Evolutionary conservation across 208 protist genomes (phyloP).

Genomic region (Leptomonas pyrrhocoris): DNA sequence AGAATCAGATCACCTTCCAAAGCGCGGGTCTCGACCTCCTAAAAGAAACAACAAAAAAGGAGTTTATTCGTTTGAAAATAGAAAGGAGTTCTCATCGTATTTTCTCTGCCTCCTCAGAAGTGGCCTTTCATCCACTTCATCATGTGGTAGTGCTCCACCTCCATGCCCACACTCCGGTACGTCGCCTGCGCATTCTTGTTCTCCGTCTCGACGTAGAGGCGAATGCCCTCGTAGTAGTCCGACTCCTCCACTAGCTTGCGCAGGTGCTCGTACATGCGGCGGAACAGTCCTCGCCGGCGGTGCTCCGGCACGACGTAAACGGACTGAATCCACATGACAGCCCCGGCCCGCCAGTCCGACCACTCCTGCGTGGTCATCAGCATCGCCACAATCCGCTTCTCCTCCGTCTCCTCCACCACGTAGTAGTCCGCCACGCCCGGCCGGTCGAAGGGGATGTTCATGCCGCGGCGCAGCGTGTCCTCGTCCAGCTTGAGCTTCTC

Average conservation of each 20-base stretch:
- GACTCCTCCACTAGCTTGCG: slow-evolving; percentile 49
- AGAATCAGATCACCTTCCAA: no score
- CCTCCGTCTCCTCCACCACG: slow-evolving; percentile 47
- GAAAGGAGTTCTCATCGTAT: no score
- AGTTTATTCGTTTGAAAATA: not conserved
- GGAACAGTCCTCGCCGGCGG: slow-evolving; percentile 53
- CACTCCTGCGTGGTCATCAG: slow-evolving; percentile 76
- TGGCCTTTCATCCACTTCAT: slow-evolving; percentile 75
- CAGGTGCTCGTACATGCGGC: slow-evolving; percentile 47
- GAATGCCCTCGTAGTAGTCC: slow-evolving; percentile 51
- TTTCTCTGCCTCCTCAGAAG: slow-evolving; percentile 21
- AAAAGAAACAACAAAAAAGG: not conserved
- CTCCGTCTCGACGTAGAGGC: slow-evolving; percentile 63
- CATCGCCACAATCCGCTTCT: slow-evolving; percentile 47
- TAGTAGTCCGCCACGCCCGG: slow-evolving; percentile 50
- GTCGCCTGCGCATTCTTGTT: slow-evolving; percentile 46
- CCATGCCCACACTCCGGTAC: slow-evolving; percentile 62
- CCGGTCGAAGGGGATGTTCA: slow-evolving; percentile 44
- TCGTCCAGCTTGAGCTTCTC: slow-evolving; percentile 53
- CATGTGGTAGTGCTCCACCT: slow-evolving; percentile 70
- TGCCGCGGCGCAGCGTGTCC: slow-evolving; percentile 42
- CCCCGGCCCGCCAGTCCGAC: slow-evolving; percentile 68
- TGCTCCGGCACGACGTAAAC: slow-evolving; percentile 51
- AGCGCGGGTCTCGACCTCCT: slow-evolving; percentile 3
- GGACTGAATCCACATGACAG: slow-evolving; percentile 75